Conservation (phyloP, 495 filamentous ascomycete species). For the Hyaloscypha variabilis region DNA sequence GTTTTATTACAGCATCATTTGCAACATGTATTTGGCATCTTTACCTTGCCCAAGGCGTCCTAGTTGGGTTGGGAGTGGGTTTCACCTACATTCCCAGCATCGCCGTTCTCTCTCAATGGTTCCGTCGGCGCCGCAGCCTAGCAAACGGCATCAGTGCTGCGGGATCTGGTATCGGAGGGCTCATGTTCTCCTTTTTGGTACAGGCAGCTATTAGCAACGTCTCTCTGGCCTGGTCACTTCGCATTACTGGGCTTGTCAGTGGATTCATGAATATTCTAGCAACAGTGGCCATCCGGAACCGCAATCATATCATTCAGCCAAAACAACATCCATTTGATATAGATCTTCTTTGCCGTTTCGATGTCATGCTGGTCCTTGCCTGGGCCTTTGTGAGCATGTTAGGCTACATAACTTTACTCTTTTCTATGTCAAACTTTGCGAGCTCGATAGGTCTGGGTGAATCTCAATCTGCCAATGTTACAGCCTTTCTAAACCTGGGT, state of each 20-base stretch:
- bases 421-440: constrained; percentile 73
- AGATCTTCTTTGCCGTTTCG: constrained; percentile 57
- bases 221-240: constrained; percentile 66
- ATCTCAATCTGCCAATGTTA: constrained; percentile 68
- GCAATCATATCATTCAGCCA: constrained; percentile 68
- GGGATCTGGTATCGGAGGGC: constrained; percentile 76
- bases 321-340: constrained; percentile 65
- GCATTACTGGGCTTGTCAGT: constrained; percentile 64
- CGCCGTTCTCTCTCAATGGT: constrained; percentile 80
- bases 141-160: constrained; percentile 74
- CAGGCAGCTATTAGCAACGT: constrained; percentile 63
- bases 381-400: constrained; percentile 75
- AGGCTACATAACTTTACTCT: constrained; percentile 72
- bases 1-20: constrained; percentile 68
- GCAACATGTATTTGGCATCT: constrained; percentile 72
- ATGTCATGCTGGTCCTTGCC: constrained; percentile 65
- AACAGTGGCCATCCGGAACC: constrained; percentile 62
- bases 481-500: constrained; percentile 72
- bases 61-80: constrained; percentile 76
- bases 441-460: constrained; percentile 62
- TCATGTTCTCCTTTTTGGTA: constrained; percentile 60
- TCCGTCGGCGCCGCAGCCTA: constrained; percentile 65
- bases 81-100: constrained; percentile 75
- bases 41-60: constrained; percentile 74
- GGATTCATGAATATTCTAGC: constrained; percentile 61